Percentiles rank a stretch among this genome's conserved stretches.
Evolutionary conservation across 1,284 basidiomycete genomes (phyloP).

Genomic region (Malassezia psittaci): DNA sequence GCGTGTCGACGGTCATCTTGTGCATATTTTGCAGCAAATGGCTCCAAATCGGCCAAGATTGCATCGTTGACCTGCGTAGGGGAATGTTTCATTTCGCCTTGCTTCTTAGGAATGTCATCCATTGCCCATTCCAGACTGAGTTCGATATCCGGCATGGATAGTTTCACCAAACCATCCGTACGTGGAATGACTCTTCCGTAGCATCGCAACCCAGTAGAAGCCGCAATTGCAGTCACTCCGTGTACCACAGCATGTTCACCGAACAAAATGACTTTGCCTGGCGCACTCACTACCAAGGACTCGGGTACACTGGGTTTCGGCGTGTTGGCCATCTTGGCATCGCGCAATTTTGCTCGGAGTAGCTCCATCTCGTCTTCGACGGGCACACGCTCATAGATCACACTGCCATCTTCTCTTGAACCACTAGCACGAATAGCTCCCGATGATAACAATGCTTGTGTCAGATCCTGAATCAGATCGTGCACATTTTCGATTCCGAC

Average conservation of each 20-base stretch:
- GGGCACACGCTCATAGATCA: slow-evolving; percentile 21
- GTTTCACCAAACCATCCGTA: slow-evolving; percentile 62
- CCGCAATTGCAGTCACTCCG: slow-evolving; percentile 90
- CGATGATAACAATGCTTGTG: slow-evolving; percentile 78
- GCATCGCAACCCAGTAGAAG: slow-evolving; percentile 86
- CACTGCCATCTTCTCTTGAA: slow-evolving; percentile 16
- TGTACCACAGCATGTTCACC: slow-evolving; percentile 99
- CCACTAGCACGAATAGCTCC: slow-evolving; percentile 61
- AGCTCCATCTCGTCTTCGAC: slow-evolving; percentile 18
- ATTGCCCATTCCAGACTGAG: slow-evolving; percentile 74
- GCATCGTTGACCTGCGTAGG: slow-evolving; percentile 25
- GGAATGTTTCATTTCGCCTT: slow-evolving; percentile 54
- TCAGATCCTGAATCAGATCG: slow-evolving; percentile 89
- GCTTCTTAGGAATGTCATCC: slow-evolving; percentile 58
- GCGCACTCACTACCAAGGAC: slow-evolving; percentile 52
- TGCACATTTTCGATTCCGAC: slow-evolving; percentile 93
- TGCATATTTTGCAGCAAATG: slow-evolving; percentile 31
- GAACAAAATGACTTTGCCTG: slow-evolving; percentile 95
- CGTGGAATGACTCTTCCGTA: slow-evolving; percentile 73
- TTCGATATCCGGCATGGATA: slow-evolving; percentile 71
- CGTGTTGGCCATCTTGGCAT: background rate
- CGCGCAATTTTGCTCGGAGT: slow-evolving; percentile 5
- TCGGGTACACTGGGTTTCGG: slow-evolving; percentile 21
- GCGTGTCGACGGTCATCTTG: slow-evolving; percentile 50
- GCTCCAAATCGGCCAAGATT: slow-evolving; percentile 24